Base-by-base conservation (phyloP, 208 protist genomes). In the Acanthamoeba royreba region DNA sequence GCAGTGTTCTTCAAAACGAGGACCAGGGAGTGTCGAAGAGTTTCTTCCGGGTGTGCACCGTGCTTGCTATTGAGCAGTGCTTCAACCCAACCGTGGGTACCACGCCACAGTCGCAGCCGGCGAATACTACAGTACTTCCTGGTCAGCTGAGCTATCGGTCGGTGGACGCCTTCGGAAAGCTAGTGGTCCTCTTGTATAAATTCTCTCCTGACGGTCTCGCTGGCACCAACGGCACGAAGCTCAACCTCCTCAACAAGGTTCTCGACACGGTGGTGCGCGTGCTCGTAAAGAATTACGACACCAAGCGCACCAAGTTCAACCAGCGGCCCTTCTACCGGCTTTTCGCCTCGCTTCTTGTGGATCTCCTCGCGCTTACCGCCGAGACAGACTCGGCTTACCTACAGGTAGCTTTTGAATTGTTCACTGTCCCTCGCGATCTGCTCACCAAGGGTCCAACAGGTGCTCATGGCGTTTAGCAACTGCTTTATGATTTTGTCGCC, bases 241-340 rank as follows among this genome's bases (percentile, higher is more conserved):
- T 97, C 4, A 92, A 49, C 38, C 63, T 97, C 17, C 87, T 98
- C 11, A 93, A 63, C 45, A 94, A 94, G n/a, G 94, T 97, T 7
- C 85, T 98, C 1, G 74, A 66, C 33, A 90, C 96, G 8, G 38
- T 97, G 1, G 92, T 97, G 25, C 87, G 83, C 28, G 93, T 96
- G 31, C 63, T 98, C 17, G 74, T 93, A 22, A 95, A 94, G 47
- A 96, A 97, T 53, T 95, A 97, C 92, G 97, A 98, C 49, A 93
- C 40, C 35, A 94, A 97, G 95, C 93, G 97, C 43, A 95, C 96
- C 5, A 93, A 97, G 33, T 99, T 99, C 94, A 98, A 99, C 95
- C 99, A 99, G 97, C 97, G 99, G 94, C 98, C 99, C 8, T 99
- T 99, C 95, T 97, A 99, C 77, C 97, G 99, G 8, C 96, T 99